These are phyloP conservation scores for Lipomyces yamadae DNA, from an alignment of 805 yeast species.

Conservation along the genomic window DNA sequence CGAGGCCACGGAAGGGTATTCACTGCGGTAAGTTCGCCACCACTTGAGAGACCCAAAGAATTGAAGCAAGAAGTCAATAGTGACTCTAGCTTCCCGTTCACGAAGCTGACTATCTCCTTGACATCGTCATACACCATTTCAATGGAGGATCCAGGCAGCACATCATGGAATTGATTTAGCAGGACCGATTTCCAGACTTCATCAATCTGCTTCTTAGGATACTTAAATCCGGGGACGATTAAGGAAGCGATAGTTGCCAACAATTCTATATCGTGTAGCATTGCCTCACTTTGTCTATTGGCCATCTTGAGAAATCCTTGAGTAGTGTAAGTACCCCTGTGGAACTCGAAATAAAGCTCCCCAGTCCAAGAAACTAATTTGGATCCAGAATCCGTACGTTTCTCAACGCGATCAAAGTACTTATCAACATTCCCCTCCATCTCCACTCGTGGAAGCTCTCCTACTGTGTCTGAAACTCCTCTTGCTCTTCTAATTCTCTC, in stretches of 20 bases:
- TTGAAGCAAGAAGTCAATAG: conserved; percentile 45
- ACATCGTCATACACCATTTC: conserved; percentile 94
- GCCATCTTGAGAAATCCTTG: conserved; percentile 84
- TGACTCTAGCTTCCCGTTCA: conserved; percentile 51
- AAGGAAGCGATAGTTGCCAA: conserved; percentile 78
- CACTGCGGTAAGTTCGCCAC: conserved; percentile 34
- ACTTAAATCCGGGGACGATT: conserved; percentile 57
- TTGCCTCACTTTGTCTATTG: conserved; percentile 75
- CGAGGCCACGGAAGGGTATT: conserved; percentile 41
- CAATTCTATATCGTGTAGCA: conserved; percentile 84
- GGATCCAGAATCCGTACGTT: conserved; percentile 65
- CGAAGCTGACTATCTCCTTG: conserved; percentile 59
- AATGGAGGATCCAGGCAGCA: conserved; percentile 93
- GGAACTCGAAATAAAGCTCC: conserved; percentile 91
- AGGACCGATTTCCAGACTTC: conserved; percentile 86
- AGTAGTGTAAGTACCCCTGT: conserved; percentile 95
- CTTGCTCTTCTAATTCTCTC: conserved; percentile 91
- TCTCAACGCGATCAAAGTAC: conserved; percentile 70
- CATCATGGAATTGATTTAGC: conserved; percentile 95
- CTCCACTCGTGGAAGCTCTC: conserved; percentile 79
- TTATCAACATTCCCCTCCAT: conserved; percentile 79
- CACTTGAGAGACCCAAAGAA: conserved; percentile 12
- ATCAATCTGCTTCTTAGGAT: conserved; percentile 72
- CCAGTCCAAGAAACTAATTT: conserved; percentile 88
- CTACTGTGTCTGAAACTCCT: conserved; percentile 81